Conservation (phyloP, 164 flowering plant genomes). For the Protea cynaroides region DNA sequence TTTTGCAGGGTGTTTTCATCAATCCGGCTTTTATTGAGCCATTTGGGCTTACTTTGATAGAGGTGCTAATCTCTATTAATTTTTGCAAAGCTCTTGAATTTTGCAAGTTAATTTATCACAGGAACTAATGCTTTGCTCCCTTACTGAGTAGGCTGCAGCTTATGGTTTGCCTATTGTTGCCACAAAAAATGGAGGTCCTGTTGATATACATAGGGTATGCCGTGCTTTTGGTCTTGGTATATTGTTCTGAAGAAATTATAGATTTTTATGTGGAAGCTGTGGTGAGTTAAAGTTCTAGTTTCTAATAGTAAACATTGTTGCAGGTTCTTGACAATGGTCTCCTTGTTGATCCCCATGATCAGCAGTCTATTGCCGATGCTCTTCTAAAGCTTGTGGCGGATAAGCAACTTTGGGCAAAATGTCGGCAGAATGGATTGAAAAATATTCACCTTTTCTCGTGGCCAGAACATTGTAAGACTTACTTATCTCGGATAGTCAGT, state of each 20-base stretch:
- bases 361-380: constrained; percentile 88
- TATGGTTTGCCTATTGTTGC: constrained; percentile 97
- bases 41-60: constrained; percentile 95
- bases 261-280: neutral
- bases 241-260: neutral
- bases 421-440: constrained; percentile 82
- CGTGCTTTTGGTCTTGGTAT: constrained; percentile 1
- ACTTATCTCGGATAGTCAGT: constrained; percentile 72
- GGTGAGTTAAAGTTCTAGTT: neutral
- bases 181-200: constrained; percentile 98
- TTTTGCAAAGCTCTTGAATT: neutral
- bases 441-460: constrained; percentile 93
- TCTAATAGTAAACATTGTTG: constrained; percentile 7
- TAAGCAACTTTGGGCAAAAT: constrained; percentile 88
- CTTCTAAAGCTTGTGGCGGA: constrained; percentile 91
- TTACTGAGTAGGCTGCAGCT: constrained; percentile 76
- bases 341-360: constrained; percentile 94
- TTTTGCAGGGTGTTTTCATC: constrained; percentile 85
- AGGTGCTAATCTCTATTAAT: constrained; percentile 38
- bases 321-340: constrained; percentile 97
- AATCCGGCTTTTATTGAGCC: constrained; percentile 99
- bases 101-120: neutral
- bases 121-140: neutral
- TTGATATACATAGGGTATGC: constrained; percentile 84
- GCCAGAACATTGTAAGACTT: constrained; percentile 96